Conservation (phyloP, 2,329 filamentous ascomycete genomes). For the Pseudogymnoascus sp. region DNA sequence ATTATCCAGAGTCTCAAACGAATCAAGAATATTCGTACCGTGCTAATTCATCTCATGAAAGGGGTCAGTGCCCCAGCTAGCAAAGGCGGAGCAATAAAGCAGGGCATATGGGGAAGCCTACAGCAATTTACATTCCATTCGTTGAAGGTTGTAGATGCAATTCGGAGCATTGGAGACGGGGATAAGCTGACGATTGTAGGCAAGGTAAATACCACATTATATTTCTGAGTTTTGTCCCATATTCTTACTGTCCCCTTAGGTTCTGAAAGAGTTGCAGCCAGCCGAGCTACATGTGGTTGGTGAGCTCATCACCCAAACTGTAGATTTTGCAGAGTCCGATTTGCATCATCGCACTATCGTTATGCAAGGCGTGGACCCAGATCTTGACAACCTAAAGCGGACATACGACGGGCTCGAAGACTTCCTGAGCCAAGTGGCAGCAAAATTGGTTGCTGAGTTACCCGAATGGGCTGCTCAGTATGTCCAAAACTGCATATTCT, state of each 20-base stretch:
- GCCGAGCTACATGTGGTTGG: constrained; percentile 56
- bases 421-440: constrained; percentile 60
- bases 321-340: constrained; percentile 73
- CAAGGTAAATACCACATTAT: constrained; percentile 36
- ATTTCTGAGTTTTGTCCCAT: background rate
- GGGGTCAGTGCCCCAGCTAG: constrained; percentile 52
- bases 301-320: constrained; percentile 58
- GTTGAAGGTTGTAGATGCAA: constrained; percentile 57
- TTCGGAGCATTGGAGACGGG: constrained; percentile 48
- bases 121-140: constrained; percentile 61
- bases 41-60: constrained; percentile 63
- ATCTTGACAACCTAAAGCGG: constrained; percentile 70
- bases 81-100: constrained; percentile 38
- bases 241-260: constrained; percentile 29
- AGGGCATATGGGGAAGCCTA: constrained; percentile 65
- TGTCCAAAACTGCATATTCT: constrained; percentile 71
- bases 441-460: constrained; percentile 52
- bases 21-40: constrained; percentile 65
- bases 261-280: constrained; percentile 51
- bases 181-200: constrained; percentile 42
- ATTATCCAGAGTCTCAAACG: constrained; percentile 56
- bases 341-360: constrained; percentile 66
- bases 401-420: constrained; percentile 69
- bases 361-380: constrained; percentile 57
- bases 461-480: constrained; percentile 48